phyloP scores from a whole-genome alignment of 2,329 filamentous ascomycete species.

The Mariannaea elegans region DNA sequence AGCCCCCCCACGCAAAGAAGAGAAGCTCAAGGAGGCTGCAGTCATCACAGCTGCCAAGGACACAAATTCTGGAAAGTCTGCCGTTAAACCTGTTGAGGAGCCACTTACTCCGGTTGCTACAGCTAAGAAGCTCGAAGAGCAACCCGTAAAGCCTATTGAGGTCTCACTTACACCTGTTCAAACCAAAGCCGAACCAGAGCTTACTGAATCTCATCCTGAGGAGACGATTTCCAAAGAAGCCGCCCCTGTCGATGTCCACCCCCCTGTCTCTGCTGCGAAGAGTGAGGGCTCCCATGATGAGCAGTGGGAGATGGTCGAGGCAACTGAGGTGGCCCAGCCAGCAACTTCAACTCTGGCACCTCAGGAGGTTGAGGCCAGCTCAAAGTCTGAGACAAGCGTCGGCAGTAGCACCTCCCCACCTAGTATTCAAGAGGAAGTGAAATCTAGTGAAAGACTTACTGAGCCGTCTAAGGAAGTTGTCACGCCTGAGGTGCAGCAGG shows the following conservation, averaged over 20 bases:
- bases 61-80: background rate
- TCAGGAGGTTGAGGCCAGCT: constrained; percentile 23
- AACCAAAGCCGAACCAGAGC: background rate
- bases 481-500: constrained; percentile 18
- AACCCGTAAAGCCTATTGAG: background rate
- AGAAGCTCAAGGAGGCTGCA: constrained; percentile 3
- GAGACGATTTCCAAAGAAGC: background rate
- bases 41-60: constrained; percentile 9
- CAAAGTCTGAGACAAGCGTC: constrained; percentile 33
- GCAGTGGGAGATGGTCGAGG: constrained; percentile 26
- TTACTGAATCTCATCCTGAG: background rate
- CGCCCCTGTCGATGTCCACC: background rate
- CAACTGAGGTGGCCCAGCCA: constrained; percentile 13
- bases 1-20: background rate
- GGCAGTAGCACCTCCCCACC: constrained; percentile 26
- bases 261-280: constrained; percentile 1
- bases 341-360: background rate
- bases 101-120: background rate
- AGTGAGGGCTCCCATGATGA: constrained; percentile 20
- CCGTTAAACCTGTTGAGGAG: background rate
- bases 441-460: constrained; percentile 5
- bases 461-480: background rate
- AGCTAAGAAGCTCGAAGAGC: background rate
- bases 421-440: constrained; percentile 22
- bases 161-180: background rate